Percentiles rank a stretch among this genome's conserved stretches.
Evolutionary conservation across 2,329 filamentous ascomycete genomes (phyloP).

Genomic region (Phoma herbarum): DNA sequence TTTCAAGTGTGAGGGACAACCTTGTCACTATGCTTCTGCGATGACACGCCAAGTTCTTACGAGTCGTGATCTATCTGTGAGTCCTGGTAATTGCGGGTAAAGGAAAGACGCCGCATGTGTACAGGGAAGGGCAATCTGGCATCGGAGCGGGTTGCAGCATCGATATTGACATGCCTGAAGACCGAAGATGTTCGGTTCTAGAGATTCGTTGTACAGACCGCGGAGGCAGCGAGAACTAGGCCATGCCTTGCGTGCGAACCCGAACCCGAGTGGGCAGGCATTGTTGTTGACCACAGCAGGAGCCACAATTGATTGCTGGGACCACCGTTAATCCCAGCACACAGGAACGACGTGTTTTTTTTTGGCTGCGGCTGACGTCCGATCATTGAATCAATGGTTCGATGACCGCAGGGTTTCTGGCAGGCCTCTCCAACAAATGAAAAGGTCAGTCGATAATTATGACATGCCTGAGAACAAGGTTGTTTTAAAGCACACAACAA

Average conservation of each 20-base stretch:
- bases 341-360: slow-evolving; percentile 38
- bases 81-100: slow-evolving; percentile 12
- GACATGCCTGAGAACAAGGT: slow-evolving; percentile 24
- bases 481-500: neutral
- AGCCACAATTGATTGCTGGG: slow-evolving; percentile 49
- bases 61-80: slow-evolving; percentile 22
- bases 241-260: slow-evolving; percentile 21
- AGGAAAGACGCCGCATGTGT: slow-evolving; percentile 18
- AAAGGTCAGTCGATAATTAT: slow-evolving; percentile 26
- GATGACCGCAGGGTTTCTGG: neutral
- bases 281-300: slow-evolving; percentile 37
- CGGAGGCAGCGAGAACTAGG: slow-evolving; percentile 7
- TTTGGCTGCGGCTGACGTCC: slow-evolving; percentile 41
- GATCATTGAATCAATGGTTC: slow-evolving; percentile 19
- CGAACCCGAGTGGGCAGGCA: slow-evolving; percentile 32
- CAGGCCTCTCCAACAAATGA: slow-evolving; percentile 2
- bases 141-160: slow-evolving; percentile 26
- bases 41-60: slow-evolving; percentile 22
- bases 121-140: slow-evolving; percentile 25
- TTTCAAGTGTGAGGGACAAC: slow-evolving; percentile 21
- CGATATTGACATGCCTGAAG: slow-evolving; percentile 21
- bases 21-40: slow-evolving; percentile 26
- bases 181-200: slow-evolving; percentile 23
- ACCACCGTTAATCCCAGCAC: slow-evolving; percentile 49
- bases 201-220: slow-evolving; percentile 21